Conservation (phyloP, 306 rosid genomes). For the Prunus mume region DNA sequence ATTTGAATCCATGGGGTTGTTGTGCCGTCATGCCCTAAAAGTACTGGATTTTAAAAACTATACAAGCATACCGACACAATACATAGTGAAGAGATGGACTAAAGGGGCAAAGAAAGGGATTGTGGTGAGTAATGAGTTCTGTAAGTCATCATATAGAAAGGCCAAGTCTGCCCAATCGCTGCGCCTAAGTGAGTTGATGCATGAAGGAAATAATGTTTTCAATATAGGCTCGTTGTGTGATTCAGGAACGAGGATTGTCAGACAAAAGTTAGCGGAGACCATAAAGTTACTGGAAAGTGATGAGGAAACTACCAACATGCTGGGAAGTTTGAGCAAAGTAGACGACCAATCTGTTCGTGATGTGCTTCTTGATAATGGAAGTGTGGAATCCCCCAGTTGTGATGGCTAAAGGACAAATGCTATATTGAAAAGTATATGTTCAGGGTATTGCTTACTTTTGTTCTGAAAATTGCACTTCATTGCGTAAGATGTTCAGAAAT, state of each 20-base stretch:
- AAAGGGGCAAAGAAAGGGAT: conserved; percentile 23
- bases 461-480: neutral
- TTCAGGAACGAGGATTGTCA: neutral
- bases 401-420: neutral
- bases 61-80: conserved; percentile 13
- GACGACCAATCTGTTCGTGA: neutral
- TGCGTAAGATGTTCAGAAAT: neutral
- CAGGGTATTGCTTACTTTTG: neutral
- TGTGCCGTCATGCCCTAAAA: conserved; percentile 29
- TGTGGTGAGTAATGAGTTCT: neutral
- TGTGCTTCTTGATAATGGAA: neutral
- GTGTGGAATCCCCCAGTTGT: neutral
- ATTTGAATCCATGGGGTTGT: conserved; percentile 15
- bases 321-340: neutral
- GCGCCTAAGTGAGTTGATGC: conserved; percentile 16
- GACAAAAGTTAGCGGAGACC: conserved; percentile 3
- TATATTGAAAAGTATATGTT: neutral
- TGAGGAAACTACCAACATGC: neutral
- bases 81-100: conserved; percentile 24
- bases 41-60: conserved; percentile 23
- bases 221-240: conserved; percentile 3
- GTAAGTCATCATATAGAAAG: neutral
- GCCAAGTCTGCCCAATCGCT: neutral
- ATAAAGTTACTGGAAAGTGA: neutral
- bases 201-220: conserved; percentile 12